Conservation (phyloP, 805 yeast species). For the Zygosaccharomyces rouxii region DNA sequence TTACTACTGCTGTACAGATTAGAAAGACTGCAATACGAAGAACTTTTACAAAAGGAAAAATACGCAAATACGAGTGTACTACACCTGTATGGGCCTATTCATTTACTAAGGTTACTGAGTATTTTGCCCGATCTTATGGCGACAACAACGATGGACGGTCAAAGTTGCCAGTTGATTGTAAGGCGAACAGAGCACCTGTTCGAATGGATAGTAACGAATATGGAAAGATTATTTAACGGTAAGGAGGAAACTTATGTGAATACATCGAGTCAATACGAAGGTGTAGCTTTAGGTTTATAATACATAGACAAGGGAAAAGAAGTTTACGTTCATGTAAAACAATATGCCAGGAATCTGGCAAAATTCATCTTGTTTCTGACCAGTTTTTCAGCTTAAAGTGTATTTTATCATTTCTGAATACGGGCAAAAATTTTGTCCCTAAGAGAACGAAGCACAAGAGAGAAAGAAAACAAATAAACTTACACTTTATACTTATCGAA, state of each 20-base stretch:
- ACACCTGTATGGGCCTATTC: conserved; percentile 74
- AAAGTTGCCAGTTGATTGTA: conserved; percentile 40
- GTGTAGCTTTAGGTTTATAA: conserved; percentile 33
- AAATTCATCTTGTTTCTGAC: too few species aligned
- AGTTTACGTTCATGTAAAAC: neutral
- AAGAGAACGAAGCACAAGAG: neutral
- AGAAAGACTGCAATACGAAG: conserved; percentile 31
- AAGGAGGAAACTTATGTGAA: conserved; percentile 26
- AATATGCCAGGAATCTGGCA: neutral
- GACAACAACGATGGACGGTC: conserved; percentile 76
- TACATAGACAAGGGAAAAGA: neutral
- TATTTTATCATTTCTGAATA: neutral
- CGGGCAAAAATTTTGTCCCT: neutral
- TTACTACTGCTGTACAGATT: conserved; percentile 29
- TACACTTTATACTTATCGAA: neutral
- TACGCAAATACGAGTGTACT: conserved; percentile 13
- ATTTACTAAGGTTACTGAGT: conserved; percentile 70
- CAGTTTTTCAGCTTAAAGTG: too few species aligned
- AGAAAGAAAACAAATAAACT: neutral
- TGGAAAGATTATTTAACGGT: conserved; percentile 15
- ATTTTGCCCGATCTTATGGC: conserved; percentile 79
- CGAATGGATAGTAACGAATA: conserved; percentile 26
- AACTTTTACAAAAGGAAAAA: conserved; percentile 15
- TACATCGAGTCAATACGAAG: conserved; percentile 36
- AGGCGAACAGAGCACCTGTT: conserved; percentile 28